Base-by-base conservation (phyloP, 768 basidiomycete species). In the Sporobolomyces roseus region DNA sequence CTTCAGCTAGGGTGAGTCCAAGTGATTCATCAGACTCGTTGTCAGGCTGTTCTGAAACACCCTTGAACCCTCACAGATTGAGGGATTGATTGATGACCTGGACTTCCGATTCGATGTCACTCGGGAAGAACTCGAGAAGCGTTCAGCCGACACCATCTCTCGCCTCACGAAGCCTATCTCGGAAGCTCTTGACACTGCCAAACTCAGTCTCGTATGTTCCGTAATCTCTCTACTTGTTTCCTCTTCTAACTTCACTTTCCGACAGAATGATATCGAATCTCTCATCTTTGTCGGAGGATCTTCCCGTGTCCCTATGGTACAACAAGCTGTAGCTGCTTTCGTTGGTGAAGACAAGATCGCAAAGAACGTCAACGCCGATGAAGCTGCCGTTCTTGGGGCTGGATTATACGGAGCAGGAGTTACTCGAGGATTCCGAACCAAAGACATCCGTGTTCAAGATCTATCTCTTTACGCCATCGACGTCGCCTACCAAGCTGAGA, bases 341-440 rank as follows among this genome's bases (percentile, higher is more conserved):
- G 88, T 93, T 61, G 91, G 91, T 77, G 86, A 88, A 85, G 85
- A 87, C 60, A 91, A 90, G 79, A 88, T 98, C 65, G 91, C 94
- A 8, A 83, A 88, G 76, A 98, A 97, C 74, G 90, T 99, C 68
- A 98, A 99, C 77, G 88, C 94, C 0, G 96, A 98, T 77, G 96
- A 99, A 80, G 90, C 92, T 0, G 90, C 89, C 30, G 94, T 97
- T 25, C 84, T 99, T 50, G 92, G 88, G 83, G 78, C 94, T 29
- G 94, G 90, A 1, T 86, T 96, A 55, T 87, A 94, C 70, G 96
- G 93, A 21, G 94, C 96, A 5, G 83, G 85, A 29, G 83, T 93
- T 32, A 91, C 88, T 73, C 83, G 88, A 46, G 90, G 90, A 75
- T 98, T 96, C 84, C 89, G 89, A 81, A 96, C 96, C 55, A 99